A percentile compares a stretch with the other conserved stretches of the same genome.
phyloP scores from a whole-genome alignment of 2,329 filamentous ascomycete genomes.

The Fusarium mundagurra region DNA sequence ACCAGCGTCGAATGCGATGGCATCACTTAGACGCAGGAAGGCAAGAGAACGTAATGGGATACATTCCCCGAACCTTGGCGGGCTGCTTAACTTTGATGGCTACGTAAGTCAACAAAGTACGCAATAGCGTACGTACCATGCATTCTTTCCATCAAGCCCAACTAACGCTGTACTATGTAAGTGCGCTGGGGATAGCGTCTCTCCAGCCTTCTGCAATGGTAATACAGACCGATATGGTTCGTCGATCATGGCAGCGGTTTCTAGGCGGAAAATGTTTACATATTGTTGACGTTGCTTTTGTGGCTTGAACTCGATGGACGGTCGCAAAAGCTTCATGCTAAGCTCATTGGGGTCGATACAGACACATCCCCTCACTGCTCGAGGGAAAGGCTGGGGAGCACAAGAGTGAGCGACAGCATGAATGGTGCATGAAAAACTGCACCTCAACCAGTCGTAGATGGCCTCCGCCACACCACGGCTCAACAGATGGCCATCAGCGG shows the following conservation, averaged over 20 bases:
- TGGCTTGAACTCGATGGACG: conserved; percentile 16
- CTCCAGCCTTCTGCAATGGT: conserved; percentile 6
- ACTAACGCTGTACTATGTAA: neutral
- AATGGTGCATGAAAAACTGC: conserved; percentile 8
- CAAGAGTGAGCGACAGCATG: neutral
- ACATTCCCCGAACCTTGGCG: conserved; percentile 10
- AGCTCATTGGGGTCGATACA: neutral
- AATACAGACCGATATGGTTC: conserved; percentile 15
- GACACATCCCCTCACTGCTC: neutral
- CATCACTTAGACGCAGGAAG: neutral
- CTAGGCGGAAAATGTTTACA: conserved; percentile 17
- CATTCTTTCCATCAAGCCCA: conserved; percentile 13
- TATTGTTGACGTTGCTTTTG: conserved; percentile 18
- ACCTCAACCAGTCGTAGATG: neutral
- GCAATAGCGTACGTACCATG: conserved; percentile 28
- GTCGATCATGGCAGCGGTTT: conserved; percentile 12
- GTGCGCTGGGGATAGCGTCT: neutral
- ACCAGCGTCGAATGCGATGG: neutral
- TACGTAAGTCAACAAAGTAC: conserved; percentile 4
- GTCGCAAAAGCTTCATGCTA: neutral
- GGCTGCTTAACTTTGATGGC: neutral
- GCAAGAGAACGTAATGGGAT: neutral
- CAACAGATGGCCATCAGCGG: conserved; percentile 3
- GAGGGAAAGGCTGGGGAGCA: neutral
- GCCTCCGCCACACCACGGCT: conserved; percentile 18